These are phyloP conservation scores for Dendrocalamus sinicus DNA, from an alignment of 176 grass and related monocot species.

Conservation along the genomic window DNA sequence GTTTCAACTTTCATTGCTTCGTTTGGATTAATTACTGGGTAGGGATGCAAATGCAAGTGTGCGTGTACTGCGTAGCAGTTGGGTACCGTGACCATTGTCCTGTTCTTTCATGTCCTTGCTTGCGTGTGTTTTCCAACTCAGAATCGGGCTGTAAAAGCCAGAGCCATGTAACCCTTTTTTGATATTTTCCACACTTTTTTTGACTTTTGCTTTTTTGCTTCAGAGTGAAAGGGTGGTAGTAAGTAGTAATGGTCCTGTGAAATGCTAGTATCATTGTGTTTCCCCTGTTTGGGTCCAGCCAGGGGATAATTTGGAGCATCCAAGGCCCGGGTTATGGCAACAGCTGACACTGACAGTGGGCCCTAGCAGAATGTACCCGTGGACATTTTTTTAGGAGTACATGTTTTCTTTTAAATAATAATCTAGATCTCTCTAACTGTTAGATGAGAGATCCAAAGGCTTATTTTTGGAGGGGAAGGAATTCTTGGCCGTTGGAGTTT, in stretches of 20 bases:
- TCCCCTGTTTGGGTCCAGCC: not conserved
- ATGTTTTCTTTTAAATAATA: too few species aligned
- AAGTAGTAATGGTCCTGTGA: not conserved
- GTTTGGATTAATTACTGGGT: not conserved
- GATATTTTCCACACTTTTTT: not conserved
- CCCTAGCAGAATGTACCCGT: not conserved
- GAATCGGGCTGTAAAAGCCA: too few species aligned
- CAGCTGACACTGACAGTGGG: not conserved
- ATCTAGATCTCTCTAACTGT: too few species aligned
- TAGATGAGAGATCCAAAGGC: too few species aligned
- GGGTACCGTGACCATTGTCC: not conserved
- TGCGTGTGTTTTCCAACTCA: not conserved
- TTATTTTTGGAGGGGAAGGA: too few species aligned
- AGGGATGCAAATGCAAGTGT: not conserved
- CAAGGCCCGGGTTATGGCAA: slow-evolving; percentile 22
- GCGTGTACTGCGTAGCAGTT: not conserved
- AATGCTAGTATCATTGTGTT: not conserved
- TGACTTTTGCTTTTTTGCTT: not conserved
- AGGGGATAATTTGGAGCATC: not conserved
- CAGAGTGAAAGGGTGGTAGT: too few species aligned
- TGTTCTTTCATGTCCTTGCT: not conserved
- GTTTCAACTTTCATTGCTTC: not conserved
- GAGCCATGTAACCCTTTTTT: not conserved
- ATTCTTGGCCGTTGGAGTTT: too few species aligned
- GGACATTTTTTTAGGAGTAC: not conserved